These are phyloP conservation scores for Solanum dulcamara DNA, from an alignment of 257 asterid species.

Conservation along the genomic window DNA sequence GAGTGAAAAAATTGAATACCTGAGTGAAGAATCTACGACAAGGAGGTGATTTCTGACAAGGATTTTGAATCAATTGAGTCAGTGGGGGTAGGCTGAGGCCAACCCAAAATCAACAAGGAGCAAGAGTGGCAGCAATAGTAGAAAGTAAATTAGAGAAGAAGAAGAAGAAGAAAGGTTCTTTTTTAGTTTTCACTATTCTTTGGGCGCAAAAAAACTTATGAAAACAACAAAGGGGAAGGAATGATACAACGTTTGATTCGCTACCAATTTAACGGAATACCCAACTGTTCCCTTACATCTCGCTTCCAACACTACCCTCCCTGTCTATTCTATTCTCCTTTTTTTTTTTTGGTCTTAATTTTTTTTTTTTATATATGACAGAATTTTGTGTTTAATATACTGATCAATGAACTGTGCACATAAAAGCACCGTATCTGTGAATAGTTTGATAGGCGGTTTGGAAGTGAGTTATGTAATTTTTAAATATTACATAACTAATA, in stretches of 20 bases:
- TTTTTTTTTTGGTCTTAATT: too few relatives aligned
- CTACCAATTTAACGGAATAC: not conserved
- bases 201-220: not conserved
- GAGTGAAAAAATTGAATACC: not conserved
- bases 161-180: not conserved
- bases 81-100: not conserved
- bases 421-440: too few relatives aligned
- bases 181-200: not conserved
- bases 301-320: not conserved
- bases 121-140: not conserved
- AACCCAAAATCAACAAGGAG: not conserved
- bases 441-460: too few relatives aligned
- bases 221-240: not conserved
- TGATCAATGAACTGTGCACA: too few relatives aligned
- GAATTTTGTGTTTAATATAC: too few relatives aligned
- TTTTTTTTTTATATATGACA: too few relatives aligned
- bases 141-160: not conserved
- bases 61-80: not conserved
- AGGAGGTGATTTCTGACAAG: not conserved
- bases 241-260: not conserved
- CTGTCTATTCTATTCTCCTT: too few relatives aligned
- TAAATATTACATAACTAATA: too few relatives aligned
- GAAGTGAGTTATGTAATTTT: too few relatives aligned
- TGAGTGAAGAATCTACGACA: not conserved
- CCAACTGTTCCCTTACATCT: not conserved